Evolutionary conservation across 2,329 filamentous ascomycete genomes (phyloP).

Genomic region (Juglanconis oblonga): DNA sequence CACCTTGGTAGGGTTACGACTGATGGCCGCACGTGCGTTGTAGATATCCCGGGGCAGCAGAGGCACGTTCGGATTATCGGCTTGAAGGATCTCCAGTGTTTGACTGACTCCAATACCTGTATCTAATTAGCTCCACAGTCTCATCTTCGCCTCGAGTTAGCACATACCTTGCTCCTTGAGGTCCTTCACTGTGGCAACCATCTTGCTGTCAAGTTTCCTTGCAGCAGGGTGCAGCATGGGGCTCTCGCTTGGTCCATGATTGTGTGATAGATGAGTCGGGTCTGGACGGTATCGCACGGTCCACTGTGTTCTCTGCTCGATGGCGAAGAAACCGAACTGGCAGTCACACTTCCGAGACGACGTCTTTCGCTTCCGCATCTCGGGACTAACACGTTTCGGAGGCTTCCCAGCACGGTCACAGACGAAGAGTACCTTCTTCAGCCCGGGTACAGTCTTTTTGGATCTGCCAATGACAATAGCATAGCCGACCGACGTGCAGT

Average conservation of each 20-base stretch:
- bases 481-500: conserved; percentile 65
- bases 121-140: conserved; percentile 30
- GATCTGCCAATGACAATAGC: conserved; percentile 66
- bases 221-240: conserved; percentile 65
- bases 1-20: conserved; percentile 62
- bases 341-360: conserved; percentile 69
- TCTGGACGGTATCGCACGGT: conserved; percentile 63
- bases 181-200: conserved; percentile 64
- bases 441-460: conserved; percentile 63
- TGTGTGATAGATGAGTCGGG: conserved; percentile 55
- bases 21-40: conserved; percentile 65
- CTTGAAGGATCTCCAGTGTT: conserved; percentile 64
- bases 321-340: conserved; percentile 67
- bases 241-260: conserved; percentile 65
- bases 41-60: conserved; percentile 65
- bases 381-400: conserved; percentile 59
- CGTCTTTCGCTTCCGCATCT: conserved; percentile 63
- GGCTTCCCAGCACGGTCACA: conserved; percentile 65
- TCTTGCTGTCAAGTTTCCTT: conserved; percentile 63
- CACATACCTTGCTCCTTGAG: conserved; percentile 63
- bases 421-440: conserved; percentile 67
- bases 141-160: conserved; percentile 1
- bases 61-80: conserved; percentile 61
- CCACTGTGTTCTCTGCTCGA: conserved; percentile 66
- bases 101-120: conserved; percentile 62